Conservation (phyloP, 768 basidiomycete species). For the Pisolithus orientalis region DNA sequence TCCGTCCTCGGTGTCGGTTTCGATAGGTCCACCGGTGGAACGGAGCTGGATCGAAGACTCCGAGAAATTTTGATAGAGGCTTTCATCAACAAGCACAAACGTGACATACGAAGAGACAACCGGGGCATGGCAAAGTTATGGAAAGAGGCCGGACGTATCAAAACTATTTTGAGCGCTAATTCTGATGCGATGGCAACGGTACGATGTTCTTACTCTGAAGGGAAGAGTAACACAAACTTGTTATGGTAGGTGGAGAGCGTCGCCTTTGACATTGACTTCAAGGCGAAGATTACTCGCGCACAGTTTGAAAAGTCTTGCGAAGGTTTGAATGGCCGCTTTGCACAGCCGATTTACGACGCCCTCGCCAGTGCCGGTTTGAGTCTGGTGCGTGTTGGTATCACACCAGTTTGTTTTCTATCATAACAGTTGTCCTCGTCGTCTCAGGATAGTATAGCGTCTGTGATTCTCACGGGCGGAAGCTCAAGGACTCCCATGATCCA, state of each 20-base stretch:
- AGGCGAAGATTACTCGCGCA: slow-evolving; percentile 65
- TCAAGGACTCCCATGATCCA: slow-evolving; percentile 92
- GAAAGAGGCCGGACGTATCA: slow-evolving; percentile 90
- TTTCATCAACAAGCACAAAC: slow-evolving; percentile 68
- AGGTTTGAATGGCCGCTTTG: slow-evolving; percentile 58
- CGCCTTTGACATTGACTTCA: slow-evolving; percentile 88
- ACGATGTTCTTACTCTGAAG: slow-evolving; percentile 22
- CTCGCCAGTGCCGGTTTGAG: slow-evolving; percentile 59
- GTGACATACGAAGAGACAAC: slow-evolving; percentile 64
- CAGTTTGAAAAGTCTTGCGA: slow-evolving; percentile 72
- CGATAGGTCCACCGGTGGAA: slow-evolving; percentile 70
- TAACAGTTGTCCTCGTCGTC: slow-evolving; percentile 32
- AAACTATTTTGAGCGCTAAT: slow-evolving; percentile 91
- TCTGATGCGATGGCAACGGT: slow-evolving; percentile 69
- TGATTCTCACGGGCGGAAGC: slow-evolving; percentile 89
- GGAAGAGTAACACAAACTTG: slow-evolving; percentile 1
- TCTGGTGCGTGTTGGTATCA: slow-evolving; percentile 39
- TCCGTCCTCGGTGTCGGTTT: slow-evolving; percentile 78
- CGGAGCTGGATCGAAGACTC: slow-evolving; percentile 78
- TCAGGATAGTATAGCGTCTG: slow-evolving; percentile 76
- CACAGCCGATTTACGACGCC: slow-evolving; percentile 71
- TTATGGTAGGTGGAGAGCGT: slow-evolving; percentile 73
- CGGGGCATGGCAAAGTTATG: slow-evolving; percentile 88
- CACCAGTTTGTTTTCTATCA: not conserved
- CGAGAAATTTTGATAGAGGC: slow-evolving; percentile 71